Conservation (phyloP, 2,329 filamentous ascomycete genomes). For the Colletotrichum orbiculare region DNA sequence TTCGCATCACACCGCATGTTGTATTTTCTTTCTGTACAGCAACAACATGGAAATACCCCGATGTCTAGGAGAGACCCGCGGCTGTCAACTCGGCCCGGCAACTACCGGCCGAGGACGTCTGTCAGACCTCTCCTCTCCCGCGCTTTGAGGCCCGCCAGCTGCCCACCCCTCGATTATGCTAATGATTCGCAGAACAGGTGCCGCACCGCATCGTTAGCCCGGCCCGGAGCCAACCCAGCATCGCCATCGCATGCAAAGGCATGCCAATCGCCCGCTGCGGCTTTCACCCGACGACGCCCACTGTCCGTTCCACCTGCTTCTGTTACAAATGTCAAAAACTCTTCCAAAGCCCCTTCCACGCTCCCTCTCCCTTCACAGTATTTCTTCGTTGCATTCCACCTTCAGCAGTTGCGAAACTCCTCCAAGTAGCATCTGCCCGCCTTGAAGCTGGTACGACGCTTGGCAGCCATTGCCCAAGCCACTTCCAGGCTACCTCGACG, state of each 20-base stretch:
- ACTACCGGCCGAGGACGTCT: constrained; percentile 10
- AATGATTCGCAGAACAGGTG: constrained; percentile 1
- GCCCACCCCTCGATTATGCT: background rate
- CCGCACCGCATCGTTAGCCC: background rate
- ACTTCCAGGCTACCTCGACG: background rate
- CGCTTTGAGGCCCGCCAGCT: constrained; percentile 19
- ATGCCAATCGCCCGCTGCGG: constrained; percentile 14
- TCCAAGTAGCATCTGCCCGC: background rate
- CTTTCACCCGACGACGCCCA: too few species aligned
- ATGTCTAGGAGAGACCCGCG: background rate
- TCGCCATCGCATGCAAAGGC: constrained; percentile 17
- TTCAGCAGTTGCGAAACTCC: background rate
- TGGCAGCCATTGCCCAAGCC: constrained; percentile 5
- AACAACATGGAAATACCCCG: too few species aligned
- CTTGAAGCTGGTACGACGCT: constrained; percentile 13
- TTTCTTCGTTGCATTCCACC: too few species aligned
- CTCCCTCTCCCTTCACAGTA: too few species aligned
- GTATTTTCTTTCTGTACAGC: too few species aligned
- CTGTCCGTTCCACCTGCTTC: too few species aligned
- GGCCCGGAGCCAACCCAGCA: constrained; percentile 4
- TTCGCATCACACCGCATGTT: too few species aligned
- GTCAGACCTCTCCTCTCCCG: background rate
- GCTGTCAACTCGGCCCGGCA: background rate
- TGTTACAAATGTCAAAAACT: too few species aligned
- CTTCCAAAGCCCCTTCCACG: too few species aligned